Evolutionary conservation across 805 yeast genomes (phyloP), one percentile per base, ranked within the genome.

Genomic region (Teunomyces pallodes): DNA sequence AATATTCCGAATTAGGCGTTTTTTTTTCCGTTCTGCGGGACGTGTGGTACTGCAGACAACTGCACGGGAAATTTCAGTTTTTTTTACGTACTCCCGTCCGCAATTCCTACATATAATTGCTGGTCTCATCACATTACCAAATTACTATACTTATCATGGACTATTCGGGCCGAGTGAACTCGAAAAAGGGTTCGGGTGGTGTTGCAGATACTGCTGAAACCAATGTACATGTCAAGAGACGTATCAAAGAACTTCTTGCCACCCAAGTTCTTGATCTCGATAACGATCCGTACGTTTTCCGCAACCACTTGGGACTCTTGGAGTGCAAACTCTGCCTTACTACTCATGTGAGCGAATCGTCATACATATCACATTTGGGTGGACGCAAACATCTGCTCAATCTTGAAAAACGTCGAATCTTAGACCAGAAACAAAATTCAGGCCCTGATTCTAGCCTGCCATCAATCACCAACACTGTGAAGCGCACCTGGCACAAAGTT

Each of bases 131-230:
- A n/a, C 33, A 31, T 31, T 13, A 36, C 20, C 40, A 9, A 26
- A 24, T 20, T 14, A 24, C 30, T 7, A 17, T 0, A 26, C 9
- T 16, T 32, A 51, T 35, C 5, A 90, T 90, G 97, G 96, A 90
- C 64, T 88, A 88, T 61, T 91, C 89, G 53, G 87, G 87, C 56
- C 70, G 96, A 58, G 95, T 87, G 2, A 96, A 96, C 40, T 86
- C 96, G 5, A 90, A 90, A 67, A 83, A 88, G 62, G 97, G 97
- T 8, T 81, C 86, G 27, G 97, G 97, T 55, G 97, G 96, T 5
- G 74, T 90, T 14, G 97, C 96, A 0, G 87, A 87, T 4, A 70
- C 74, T 39, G 79, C 82, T 16, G 90, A 86, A 54, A 74, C 84
- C 5, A 87, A 87, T 57, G 79, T 82, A 4, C 85, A 85, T 40